Base-by-base conservation (phyloP, 2,329 filamentous ascomycete genomes). In the Drechslerella stenobrocha region DNA sequence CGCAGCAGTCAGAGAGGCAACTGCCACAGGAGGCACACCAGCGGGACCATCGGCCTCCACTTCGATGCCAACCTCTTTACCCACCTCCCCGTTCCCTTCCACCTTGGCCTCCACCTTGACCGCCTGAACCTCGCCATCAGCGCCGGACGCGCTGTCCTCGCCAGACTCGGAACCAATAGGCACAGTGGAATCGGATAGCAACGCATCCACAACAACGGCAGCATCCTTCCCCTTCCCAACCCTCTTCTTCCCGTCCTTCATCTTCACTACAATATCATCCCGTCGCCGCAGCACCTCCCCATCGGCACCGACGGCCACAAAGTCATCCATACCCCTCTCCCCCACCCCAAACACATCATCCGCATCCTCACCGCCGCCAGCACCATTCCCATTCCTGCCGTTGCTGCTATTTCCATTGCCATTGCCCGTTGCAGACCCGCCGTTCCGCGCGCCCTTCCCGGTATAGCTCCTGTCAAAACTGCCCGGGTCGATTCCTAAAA, bases 401-500 rank as follows among this genome's bases (percentile, higher is more conserved):
- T 47, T 46, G 11, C 53, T 58, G 2, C 51, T 63, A 4, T 56
- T 50, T 2, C 52, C 60, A 47, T 51, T 58, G 7, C 60, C 53
- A 11, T 55, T 56, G 15, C 76, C 71, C 11, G 23, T 18, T n/a
- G 22, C 44, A 47, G 9, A 5, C 11, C 32, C 8, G 60, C 57
- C 37, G 24, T 48, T 73, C 13, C 70, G 61, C 7, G 70, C 74
- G 8, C 75, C 77, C 13, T 84, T 81, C 63, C 80, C 79, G 4
- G 78, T 74, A 56, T 86, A 76, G 15, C 81, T 80, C 77, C 82
- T 85, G 76, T 87, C 85, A 79, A 82, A 87, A 74, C 84, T 87
- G 70, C 83, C 79, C 32, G 84, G 83, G 74, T 87, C 84, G 65
- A 87, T 83, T 5, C 85, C 85, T 63, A 87, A 75, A 64, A 87